phyloP scores from a whole-genome alignment of 768 basidiomycete species.

The Heimioporus sp. region DNA sequence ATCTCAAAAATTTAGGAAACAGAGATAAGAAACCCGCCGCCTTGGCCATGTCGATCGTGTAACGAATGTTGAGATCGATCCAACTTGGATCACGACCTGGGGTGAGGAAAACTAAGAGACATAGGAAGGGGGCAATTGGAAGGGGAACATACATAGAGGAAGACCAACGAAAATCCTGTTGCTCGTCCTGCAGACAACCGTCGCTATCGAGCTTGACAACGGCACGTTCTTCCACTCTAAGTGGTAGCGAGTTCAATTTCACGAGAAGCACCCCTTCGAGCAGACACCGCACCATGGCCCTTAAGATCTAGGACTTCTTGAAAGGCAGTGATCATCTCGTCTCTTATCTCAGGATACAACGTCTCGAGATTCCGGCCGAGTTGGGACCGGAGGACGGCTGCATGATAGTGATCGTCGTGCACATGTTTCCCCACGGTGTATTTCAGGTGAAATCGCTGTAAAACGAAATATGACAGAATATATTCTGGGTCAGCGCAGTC shows the following conservation, averaged over 20 bases:
- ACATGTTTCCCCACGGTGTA: constrained; percentile 39
- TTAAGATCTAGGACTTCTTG: constrained; percentile 31
- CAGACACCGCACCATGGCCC: constrained; percentile 7
- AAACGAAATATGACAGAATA: no score
- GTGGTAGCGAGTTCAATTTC: background rate
- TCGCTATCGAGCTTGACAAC: constrained; percentile 22
- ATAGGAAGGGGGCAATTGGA: no score
- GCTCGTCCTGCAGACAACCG: constrained; percentile 40
- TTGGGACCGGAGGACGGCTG: constrained; percentile 23
- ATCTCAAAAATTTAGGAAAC: constrained; percentile 34
- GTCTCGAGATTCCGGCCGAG: constrained; percentile 38
- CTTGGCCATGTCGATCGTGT: constrained; percentile 25
- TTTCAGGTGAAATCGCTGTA: constrained; percentile 35
- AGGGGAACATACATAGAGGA: constrained; percentile 38
- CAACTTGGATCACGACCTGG: constrained; percentile 42
- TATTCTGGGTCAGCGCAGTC: no score
- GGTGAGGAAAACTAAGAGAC: no score
- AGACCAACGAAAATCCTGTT: constrained; percentile 50
- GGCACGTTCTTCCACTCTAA: constrained; percentile 42
- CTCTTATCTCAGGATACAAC: constrained; percentile 39
- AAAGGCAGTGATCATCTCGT: constrained; percentile 43
- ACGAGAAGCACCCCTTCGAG: no score
- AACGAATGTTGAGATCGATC: constrained; percentile 28
- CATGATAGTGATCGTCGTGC: constrained; percentile 30
- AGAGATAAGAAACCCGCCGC: constrained; percentile 17